phyloP scores from a whole-genome alignment of 768 basidiomycete species.

The Auriculariales sp. region DNA sequence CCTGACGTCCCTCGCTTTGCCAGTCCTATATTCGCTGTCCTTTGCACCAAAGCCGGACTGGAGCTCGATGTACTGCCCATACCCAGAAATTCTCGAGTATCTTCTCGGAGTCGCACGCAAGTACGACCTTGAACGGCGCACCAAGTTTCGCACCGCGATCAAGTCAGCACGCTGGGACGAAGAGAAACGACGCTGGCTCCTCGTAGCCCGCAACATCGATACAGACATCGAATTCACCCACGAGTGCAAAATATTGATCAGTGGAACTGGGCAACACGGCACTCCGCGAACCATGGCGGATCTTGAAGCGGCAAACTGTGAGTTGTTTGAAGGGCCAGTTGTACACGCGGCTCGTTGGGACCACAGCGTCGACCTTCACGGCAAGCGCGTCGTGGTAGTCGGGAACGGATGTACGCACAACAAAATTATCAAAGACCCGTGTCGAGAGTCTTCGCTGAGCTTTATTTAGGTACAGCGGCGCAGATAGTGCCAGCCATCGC shows the following conservation, averaged over 20 bases:
- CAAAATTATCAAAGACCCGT: no score
- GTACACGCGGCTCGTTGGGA: slow-evolving; percentile 12
- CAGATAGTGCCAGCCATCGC: no score
- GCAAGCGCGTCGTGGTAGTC: slow-evolving; percentile 12
- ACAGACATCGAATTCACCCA: slow-evolving; percentile 5
- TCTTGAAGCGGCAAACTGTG: slow-evolving; percentile 5
- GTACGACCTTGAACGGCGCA: slow-evolving; percentile 9
- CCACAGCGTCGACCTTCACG: slow-evolving; percentile 7
- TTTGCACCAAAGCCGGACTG: slow-evolving; percentile 1
- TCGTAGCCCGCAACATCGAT: slow-evolving; percentile 5
- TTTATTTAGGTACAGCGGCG: no score
- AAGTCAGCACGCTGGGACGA: slow-evolving; percentile 7
- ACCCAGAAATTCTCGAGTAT: slow-evolving; percentile 4
- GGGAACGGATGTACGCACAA: slow-evolving; percentile 16
- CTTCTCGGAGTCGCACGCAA: slow-evolving; percentile 7
- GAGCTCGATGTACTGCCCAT: background rate
- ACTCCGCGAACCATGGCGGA: slow-evolving; percentile 7
- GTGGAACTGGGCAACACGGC: slow-evolving; percentile 9
- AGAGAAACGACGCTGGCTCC: slow-evolving; percentile 8
- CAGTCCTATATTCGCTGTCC: background rate
- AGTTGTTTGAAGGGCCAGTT: slow-evolving; percentile 9
- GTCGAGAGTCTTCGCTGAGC: no score
- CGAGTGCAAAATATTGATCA: slow-evolving; percentile 11
- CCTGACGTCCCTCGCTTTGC: background rate
- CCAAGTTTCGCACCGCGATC: slow-evolving; percentile 7